A percentile compares a stretch with the other conserved stretches of the same genome.
Conservation (phyloP, 345 rosid species). For the Euphorbia pulcherrima region DNA sequence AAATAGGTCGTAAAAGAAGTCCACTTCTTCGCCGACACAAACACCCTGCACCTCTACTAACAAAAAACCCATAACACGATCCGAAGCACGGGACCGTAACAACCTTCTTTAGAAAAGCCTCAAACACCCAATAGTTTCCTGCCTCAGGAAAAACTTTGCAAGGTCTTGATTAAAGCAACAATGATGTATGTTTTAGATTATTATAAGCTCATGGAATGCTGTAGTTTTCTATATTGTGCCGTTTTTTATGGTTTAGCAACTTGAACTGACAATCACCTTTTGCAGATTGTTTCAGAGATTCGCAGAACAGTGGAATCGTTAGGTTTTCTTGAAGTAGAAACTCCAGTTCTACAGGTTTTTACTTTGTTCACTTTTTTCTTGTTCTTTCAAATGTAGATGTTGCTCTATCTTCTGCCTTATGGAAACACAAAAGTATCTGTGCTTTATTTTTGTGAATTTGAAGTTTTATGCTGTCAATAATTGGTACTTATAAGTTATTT, state of each 20-base stretch:
- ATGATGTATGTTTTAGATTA: not conserved
- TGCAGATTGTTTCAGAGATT: conserved; percentile 76
- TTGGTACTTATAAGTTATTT: not conserved
- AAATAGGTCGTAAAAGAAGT: too few relatives aligned
- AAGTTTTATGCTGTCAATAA: not conserved
- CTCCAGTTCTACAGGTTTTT: conserved; percentile 93
- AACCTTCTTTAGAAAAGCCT: not conserved
- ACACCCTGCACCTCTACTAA: too few relatives aligned
- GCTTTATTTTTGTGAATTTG: not conserved
- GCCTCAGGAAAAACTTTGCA: not conserved
- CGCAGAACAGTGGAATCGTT: conserved; percentile 75
- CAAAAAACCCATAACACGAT: too few relatives aligned
- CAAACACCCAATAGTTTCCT: not conserved
- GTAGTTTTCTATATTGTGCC: not conserved
- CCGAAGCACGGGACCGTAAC: too few relatives aligned
- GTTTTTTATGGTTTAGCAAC: conserved; percentile 1
- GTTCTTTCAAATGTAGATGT: conserved; percentile 6
- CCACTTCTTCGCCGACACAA: too few relatives aligned
- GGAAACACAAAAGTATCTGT: not conserved
- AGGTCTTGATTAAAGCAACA: not conserved
- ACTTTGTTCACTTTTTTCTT: conserved; percentile 18
- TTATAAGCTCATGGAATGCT: not conserved
- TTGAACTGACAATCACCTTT: conserved; percentile 13
- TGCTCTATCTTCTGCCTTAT: not conserved
- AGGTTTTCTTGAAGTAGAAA: conserved; percentile 90